These are phyloP conservation scores for Penicillium frequentans DNA, from an alignment of 2,329 filamentous ascomycete genomes.

Conservation along the genomic window DNA sequence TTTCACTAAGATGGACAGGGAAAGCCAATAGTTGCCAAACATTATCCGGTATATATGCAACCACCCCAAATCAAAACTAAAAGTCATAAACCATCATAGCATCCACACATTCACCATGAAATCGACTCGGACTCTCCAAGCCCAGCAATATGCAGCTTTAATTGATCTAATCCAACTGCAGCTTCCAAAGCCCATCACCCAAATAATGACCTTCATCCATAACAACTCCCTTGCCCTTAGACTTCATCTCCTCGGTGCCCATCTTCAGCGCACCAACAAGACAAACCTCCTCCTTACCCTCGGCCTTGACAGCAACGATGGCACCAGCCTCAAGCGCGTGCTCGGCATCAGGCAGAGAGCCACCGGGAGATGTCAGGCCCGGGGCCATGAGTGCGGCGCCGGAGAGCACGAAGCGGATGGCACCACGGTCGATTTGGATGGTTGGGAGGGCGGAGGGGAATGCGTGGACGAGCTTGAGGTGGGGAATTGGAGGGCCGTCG, in stretches of 20 bases:
- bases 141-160: neutral
- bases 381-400: constrained; percentile 97
- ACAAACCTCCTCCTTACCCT: constrained; percentile 91
- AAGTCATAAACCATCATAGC: neutral
- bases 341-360: constrained; percentile 66
- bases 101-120: neutral
- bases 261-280: constrained; percentile 81
- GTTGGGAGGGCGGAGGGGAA: constrained; percentile 83
- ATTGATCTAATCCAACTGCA: constrained; percentile 56
- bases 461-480: constrained; percentile 84
- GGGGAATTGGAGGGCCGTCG: constrained; percentile 76
- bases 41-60: neutral
- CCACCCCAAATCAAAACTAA: neutral
- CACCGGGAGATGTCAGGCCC: constrained; percentile 80
- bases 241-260: constrained; percentile 88
- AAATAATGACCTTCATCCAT: constrained; percentile 93
- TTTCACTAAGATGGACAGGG: too few species aligned
- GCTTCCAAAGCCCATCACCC: constrained; percentile 88
- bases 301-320: constrained; percentile 84
- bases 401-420: constrained; percentile 92
- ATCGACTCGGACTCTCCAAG: neutral
- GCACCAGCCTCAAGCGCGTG: constrained; percentile 73
- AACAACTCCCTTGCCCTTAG: constrained; percentile 88
- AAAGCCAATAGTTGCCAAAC: too few species aligned
- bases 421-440: constrained; percentile 89